Percentiles rank a stretch among this genome's conserved stretches.
Conservation (phyloP, 257 asterid species). For the Ilex aquifolium region DNA sequence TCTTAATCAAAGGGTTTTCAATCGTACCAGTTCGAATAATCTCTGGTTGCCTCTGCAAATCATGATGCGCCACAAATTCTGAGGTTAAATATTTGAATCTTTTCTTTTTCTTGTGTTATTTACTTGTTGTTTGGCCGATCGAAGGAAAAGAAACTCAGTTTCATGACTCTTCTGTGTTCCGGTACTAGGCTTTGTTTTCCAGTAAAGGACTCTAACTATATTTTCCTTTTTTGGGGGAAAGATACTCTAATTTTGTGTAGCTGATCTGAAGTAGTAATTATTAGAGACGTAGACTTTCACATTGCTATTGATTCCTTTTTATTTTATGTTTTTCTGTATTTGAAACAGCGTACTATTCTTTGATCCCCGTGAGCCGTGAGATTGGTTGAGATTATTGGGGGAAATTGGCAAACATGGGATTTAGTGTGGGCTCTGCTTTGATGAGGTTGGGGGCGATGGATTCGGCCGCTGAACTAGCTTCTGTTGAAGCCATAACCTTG, state of each 20-base stretch:
- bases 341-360: neutral
- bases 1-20: no score
- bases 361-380: neutral
- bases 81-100: neutral
- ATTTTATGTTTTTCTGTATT: no score
- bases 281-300: no score
- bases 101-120: no score
- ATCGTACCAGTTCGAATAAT: neutral
- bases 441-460: conserved; percentile 5
- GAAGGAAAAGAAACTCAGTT: no score
- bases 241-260: no score
- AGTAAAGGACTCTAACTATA: no score
- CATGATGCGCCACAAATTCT: neutral
- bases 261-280: no score
- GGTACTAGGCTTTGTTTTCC: no score
- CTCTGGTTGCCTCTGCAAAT: neutral
- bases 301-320: neutral
- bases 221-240: no score
- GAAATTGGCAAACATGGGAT: neutral
- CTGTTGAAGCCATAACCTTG: conserved; percentile 35
- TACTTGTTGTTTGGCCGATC: no score
- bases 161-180: no score
- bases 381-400: neutral
- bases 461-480: conserved; percentile 18
- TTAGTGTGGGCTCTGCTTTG: neutral